A percentile compares a stretch with the other conserved stretches of the same genome.
phyloP scores from a whole-genome alignment of 2,329 filamentous ascomycete genomes.

The Penicillium sp. region DNA sequence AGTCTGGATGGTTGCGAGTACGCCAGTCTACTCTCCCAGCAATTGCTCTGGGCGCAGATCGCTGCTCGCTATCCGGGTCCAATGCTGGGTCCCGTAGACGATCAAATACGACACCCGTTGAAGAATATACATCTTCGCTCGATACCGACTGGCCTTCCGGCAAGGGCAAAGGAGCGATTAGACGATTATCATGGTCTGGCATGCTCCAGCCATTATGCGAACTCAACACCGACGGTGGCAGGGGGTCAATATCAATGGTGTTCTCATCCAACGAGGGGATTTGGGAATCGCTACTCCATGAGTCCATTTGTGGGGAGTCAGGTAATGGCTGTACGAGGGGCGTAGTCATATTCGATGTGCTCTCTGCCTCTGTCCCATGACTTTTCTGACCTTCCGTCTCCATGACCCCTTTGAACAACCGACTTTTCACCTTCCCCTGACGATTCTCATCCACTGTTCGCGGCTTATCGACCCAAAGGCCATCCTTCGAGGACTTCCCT shows the following conservation, averaged over 20 bases:
- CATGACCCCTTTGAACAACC: constrained; percentile 45
- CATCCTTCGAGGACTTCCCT: constrained; percentile 33
- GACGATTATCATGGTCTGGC: constrained; percentile 26
- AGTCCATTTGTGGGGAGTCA: constrained; percentile 37
- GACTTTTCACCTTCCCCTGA: constrained; percentile 42
- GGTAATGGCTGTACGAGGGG: constrained; percentile 53
- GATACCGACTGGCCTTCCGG: constrained; percentile 25
- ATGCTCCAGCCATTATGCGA: constrained; percentile 37
- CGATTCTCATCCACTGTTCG: constrained; percentile 32
- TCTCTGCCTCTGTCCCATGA: constrained; percentile 43
- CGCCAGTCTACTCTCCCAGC: constrained; percentile 40
- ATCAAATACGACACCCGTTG: constrained; percentile 25
- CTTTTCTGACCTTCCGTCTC: constrained; percentile 37
- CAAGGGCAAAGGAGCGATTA: constrained; percentile 18
- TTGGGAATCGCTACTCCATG: constrained; percentile 29
- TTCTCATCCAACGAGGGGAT: constrained; percentile 35
- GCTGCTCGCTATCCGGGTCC: constrained; percentile 31
- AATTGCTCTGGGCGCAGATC: constrained; percentile 44
- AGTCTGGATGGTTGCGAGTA: constrained; percentile 25
- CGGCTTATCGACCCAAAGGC: constrained; percentile 24
- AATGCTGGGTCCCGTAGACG: constrained; percentile 23
- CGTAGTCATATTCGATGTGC: constrained; percentile 57
- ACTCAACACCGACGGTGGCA: constrained; percentile 45
- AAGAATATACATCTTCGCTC: constrained; percentile 24
- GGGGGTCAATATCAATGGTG: constrained; percentile 39